phyloP scores from a whole-genome alignment of 108 stramenopile species.

The Craspedostauros australis region DNA sequence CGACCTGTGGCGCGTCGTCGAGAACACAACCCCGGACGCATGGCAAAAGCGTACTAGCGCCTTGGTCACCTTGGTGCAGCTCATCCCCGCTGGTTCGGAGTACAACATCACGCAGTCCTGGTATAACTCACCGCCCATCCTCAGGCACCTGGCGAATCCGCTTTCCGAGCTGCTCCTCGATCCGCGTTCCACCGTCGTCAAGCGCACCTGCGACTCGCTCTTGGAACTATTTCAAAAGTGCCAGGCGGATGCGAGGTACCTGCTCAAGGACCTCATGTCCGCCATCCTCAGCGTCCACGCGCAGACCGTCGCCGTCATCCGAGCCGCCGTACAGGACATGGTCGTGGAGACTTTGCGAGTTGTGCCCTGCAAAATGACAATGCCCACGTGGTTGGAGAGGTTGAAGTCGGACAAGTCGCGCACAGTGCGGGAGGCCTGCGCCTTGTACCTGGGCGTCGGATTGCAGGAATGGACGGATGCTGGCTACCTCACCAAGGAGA shows the following conservation, averaged over 20 bases:
- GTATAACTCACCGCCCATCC: slow-evolving; percentile 53
- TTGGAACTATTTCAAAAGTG: slow-evolving; percentile 34
- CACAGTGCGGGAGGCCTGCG: slow-evolving; percentile 74
- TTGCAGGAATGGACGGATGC: slow-evolving; percentile 50
- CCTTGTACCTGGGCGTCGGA: slow-evolving; percentile 49
- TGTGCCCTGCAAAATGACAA: slow-evolving; percentile 62
- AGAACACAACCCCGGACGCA: slow-evolving; percentile 45
- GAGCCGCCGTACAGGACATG: slow-evolving; percentile 56
- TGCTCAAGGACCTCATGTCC: slow-evolving; percentile 72
- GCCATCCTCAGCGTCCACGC: slow-evolving; percentile 58
- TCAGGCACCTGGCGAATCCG: slow-evolving; percentile 55
- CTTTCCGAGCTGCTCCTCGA: slow-evolving; percentile 54
- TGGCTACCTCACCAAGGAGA: slow-evolving; percentile 39
- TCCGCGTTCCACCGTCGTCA: slow-evolving; percentile 71
- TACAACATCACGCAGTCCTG: slow-evolving; percentile 19
- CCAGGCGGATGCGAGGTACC: slow-evolving; percentile 27
- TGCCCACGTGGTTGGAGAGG: slow-evolving; percentile 62
- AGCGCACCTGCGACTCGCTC: slow-evolving; percentile 55
- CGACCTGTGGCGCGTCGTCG: slow-evolving; percentile 41
- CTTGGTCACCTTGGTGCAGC: slow-evolving; percentile 35
- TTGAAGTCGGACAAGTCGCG: slow-evolving; percentile 63
- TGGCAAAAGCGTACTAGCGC: slow-evolving; percentile 66
- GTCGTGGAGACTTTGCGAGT: slow-evolving; percentile 37
- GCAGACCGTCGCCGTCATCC: slow-evolving; percentile 76
- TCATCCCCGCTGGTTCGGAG: slow-evolving; percentile 37